Evolutionary conservation across 495 filamentous ascomycete species (phyloP).

Genomic region (Podospora anserina): DNA sequence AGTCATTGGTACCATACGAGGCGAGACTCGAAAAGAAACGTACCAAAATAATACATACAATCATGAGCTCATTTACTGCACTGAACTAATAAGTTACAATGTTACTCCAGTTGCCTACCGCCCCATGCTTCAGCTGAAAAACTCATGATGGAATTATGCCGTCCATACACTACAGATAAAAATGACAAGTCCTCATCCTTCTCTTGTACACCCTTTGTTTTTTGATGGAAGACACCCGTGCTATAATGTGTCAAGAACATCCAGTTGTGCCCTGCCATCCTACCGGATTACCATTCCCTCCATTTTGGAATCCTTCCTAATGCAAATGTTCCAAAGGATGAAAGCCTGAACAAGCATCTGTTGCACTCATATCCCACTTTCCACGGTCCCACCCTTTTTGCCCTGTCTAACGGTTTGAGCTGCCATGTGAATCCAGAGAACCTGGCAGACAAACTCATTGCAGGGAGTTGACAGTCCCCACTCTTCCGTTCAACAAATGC

Average conservation of each 20-base stretch:
- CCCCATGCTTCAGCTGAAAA: neutral
- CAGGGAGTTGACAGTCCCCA: neutral
- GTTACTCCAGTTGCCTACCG: neutral
- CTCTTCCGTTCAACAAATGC: neutral
- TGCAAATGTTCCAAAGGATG: neutral
- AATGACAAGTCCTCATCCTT: neutral
- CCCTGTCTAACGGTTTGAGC: neutral
- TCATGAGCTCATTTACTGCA: neutral
- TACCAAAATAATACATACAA: slow-evolving; percentile 1
- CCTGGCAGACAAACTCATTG: neutral
- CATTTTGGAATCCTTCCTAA: neutral
- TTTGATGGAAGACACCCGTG: neutral
- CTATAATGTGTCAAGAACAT: neutral
- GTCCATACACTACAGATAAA: neutral
- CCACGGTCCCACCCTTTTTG: neutral
- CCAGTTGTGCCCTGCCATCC: neutral
- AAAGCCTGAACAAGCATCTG: neutral
- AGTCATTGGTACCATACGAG: neutral
- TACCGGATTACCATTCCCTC: neutral
- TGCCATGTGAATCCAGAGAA: neutral
- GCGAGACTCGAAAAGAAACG: neutral
- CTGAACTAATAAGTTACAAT: slow-evolving; percentile 7
- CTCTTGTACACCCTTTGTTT: neutral
- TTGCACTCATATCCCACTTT: neutral
- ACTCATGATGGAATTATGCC: neutral